phyloP scores from a whole-genome alignment of 768 basidiomycete species.

The Boletus tylopilopsis region DNA sequence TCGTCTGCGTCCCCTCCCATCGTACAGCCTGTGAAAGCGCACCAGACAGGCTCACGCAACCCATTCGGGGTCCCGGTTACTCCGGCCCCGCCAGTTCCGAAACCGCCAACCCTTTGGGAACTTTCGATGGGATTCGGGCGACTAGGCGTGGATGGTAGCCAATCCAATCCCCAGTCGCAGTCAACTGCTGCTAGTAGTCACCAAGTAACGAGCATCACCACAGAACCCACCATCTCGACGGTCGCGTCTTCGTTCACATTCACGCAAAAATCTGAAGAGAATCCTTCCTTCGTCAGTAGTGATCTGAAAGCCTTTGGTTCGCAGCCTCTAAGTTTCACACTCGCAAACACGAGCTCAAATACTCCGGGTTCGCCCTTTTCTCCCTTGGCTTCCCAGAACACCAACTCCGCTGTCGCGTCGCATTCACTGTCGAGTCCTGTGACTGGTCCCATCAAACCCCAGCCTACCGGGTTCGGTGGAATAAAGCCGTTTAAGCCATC shows the following conservation, averaged over 20 bases:
- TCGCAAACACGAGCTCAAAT: conserved; percentile 39
- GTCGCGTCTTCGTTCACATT: conserved; percentile 73
- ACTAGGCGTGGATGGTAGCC: conserved; percentile 21
- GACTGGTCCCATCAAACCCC: conserved; percentile 35
- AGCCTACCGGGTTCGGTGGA: conserved; percentile 51
- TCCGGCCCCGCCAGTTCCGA: conserved; percentile 63
- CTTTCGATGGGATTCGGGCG: conserved; percentile 52
- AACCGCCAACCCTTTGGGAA: conserved; percentile 78
- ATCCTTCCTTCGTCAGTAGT: not conserved
- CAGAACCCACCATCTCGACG: conserved; percentile 54
- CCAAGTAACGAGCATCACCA: conserved; percentile 24
- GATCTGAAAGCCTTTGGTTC: conserved; percentile 15
- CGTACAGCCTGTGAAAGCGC: conserved; percentile 70
- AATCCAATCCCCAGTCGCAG: conserved; percentile 29
- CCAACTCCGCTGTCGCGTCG: conserved; percentile 39
- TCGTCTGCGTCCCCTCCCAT: conserved; percentile 39
- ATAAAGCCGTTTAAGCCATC: conserved; percentile 82
- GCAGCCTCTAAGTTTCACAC: conserved; percentile 25
- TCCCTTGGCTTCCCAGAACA: conserved; percentile 46
- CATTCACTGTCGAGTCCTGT: conserved; percentile 34
- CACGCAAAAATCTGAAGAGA: conserved; percentile 32
- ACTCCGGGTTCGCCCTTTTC: conserved; percentile 48
- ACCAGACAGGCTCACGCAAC: conserved; percentile 92
- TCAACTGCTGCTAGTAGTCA: conserved; percentile 29
- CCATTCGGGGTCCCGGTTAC: conserved; percentile 81